Conservation (phyloP, 2,329 filamentous ascomycete species). For the Curvularia spicifera region DNA sequence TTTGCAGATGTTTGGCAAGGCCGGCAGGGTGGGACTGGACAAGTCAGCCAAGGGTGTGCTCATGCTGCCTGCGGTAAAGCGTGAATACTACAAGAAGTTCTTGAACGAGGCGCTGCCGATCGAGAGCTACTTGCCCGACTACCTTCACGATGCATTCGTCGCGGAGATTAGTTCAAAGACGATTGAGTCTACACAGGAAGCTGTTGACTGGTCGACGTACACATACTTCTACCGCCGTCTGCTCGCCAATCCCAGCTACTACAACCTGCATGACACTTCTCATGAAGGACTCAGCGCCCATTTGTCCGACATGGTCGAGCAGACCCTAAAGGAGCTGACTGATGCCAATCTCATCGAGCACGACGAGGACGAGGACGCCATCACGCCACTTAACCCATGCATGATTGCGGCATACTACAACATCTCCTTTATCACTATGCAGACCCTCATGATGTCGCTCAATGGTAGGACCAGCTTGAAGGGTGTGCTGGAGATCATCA, state of each 20-base stretch:
- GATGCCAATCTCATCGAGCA: constrained; percentile 96
- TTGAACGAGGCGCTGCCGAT: constrained; percentile 93
- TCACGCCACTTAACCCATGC: constrained; percentile 89
- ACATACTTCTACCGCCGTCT: constrained; percentile 97
- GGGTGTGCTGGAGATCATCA: constrained; percentile 94
- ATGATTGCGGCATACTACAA: constrained; percentile 99
- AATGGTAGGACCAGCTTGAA: constrained; percentile 91
- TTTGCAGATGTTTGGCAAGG: constrained; percentile 97
- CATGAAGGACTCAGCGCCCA: constrained; percentile 94
- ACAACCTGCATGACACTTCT: constrained; percentile 84
- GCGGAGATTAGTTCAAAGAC: constrained; percentile 96
- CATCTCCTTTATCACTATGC: constrained; percentile 99
- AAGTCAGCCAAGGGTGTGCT: constrained; percentile 88
- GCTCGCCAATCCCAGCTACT: constrained; percentile 95
- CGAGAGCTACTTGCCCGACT: constrained; percentile 90
- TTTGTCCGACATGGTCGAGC: constrained; percentile 92
- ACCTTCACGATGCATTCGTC: constrained; percentile 94
- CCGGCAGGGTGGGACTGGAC: constrained; percentile 78
- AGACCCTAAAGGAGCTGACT: constrained; percentile 84
- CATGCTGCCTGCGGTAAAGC: constrained; percentile 93
- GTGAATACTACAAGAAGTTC: constrained; percentile 99
- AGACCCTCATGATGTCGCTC: constrained; percentile 93
- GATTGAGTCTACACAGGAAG: constrained; percentile 93
- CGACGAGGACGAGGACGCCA: constrained; percentile 84
- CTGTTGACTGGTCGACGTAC: constrained; percentile 97